phyloP scores from a whole-genome alignment of 805 yeast species.

The Zygotorulaspora sp. region DNA sequence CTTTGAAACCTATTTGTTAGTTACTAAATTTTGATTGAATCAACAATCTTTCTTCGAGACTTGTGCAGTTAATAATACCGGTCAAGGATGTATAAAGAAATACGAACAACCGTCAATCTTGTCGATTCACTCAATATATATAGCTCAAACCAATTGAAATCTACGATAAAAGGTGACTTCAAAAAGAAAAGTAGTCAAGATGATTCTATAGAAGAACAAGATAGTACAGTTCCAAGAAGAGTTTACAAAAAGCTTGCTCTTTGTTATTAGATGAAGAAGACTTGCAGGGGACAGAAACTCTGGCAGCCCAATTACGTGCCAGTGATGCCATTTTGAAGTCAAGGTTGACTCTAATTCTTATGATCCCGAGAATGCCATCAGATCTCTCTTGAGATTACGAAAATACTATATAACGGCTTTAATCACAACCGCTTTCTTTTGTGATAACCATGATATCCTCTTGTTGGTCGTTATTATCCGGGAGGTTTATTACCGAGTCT shows the following conservation, averaged over 20 bases:
- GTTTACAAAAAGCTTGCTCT: slow-evolving; percentile 1
- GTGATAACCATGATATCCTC: slow-evolving; percentile 68
- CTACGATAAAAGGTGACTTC: too few relatives aligned
- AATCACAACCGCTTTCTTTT: slow-evolving; percentile 52
- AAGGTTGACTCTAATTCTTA: slow-evolving; percentile 21
- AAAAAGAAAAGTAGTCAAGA: too few relatives aligned
- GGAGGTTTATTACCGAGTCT: slow-evolving; percentile 45
- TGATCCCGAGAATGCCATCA: slow-evolving; percentile 33
- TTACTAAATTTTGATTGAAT: too few relatives aligned
- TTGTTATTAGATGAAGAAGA: slow-evolving; percentile 8
- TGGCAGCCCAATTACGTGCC: not conserved
- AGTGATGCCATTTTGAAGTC: slow-evolving; percentile 30
- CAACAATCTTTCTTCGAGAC: too few relatives aligned
- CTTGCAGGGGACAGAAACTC: not conserved
- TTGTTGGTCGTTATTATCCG: slow-evolving; percentile 58
- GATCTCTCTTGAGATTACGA: slow-evolving; percentile 40
- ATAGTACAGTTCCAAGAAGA: too few relatives aligned
- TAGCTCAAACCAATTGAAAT: too few relatives aligned
- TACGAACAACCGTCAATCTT: too few relatives aligned
- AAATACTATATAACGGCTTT: slow-evolving; percentile 56
- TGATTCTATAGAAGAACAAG: too few relatives aligned
- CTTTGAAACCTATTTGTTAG: too few relatives aligned
- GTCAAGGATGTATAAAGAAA: too few relatives aligned
- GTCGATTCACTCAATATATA: too few relatives aligned
- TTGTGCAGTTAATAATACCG: too few relatives aligned